Base-by-base conservation (phyloP, 257 asterid species). In the Primulina huaijiensis region DNA sequence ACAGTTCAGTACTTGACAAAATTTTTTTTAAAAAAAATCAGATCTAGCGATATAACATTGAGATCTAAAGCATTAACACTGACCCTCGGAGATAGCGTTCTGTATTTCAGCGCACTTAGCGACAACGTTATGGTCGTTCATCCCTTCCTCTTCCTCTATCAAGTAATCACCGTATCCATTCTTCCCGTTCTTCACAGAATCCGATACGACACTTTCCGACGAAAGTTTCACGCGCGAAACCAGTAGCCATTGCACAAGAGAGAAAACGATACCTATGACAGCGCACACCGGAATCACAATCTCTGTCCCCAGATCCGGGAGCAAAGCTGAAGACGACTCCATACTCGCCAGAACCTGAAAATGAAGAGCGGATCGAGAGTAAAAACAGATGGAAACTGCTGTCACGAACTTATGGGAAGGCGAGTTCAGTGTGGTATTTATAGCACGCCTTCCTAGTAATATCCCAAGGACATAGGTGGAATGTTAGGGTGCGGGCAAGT, bases 141-240 rank as follows among this genome's bases (percentile, higher is more conserved):
- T 60, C 17, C 96, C 97, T 43, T 92, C 97, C 83, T 91, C 97
- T 71, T 91, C 97, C 74, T 92, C 97, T 73, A 92, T 92, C 85
- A 92, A 72, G 76, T 58, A 80, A n/a, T 88, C 95, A 25, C 62
- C 67, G 79, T 79, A 83, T 19, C 85, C 96, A 75, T 92, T 87
- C 69, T 82, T 87, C 35, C 77, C 82, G 58, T 75, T 81, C 64
- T 75, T 76, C 5, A 71, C 69, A 14, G 81, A 62, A 64, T 82
- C 12, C 58, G 72, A 77, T 6, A 34, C 75, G 6, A 78, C 76
- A 2, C 6, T 52, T 4, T 55, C 75, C 23, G 73, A 62, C 52
- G 92, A 67, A 71, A 90, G 64, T 82, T 81, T 88, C 73, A 90
- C 97, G 10, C 84, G 88, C 60, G 97, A 82, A 10, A 90, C 97